Evolutionary conservation across 1,139 yeast species (phyloP).

Genomic region (Suhomyces terraborum): DNA sequence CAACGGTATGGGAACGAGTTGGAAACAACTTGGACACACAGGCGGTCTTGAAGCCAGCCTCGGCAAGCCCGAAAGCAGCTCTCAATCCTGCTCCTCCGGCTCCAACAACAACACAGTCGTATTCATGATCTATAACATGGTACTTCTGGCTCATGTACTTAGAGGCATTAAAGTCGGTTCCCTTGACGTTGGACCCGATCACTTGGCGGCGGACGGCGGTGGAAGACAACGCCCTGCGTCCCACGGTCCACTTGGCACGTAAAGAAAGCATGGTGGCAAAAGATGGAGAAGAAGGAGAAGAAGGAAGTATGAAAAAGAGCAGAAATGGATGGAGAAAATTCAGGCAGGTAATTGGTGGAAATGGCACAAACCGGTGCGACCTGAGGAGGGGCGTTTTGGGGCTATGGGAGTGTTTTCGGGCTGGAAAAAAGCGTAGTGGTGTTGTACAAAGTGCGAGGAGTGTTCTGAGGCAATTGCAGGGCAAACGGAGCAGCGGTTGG

Average conservation of each 20-base stretch:
- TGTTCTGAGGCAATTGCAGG: neutral
- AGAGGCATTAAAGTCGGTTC: conserved; percentile 45
- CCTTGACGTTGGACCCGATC: conserved; percentile 50
- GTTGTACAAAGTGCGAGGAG: neutral
- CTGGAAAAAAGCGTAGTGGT: neutral
- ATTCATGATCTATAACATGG: conserved; percentile 94
- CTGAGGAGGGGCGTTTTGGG: neutral
- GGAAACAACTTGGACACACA: conserved; percentile 97
- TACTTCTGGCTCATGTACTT: conserved; percentile 66
- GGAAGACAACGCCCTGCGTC: conserved; percentile 28
- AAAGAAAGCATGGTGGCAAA: conserved; percentile 19
- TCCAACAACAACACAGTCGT: conserved; percentile 96
- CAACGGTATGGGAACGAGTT: conserved; percentile 97
- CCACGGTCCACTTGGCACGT: conserved; percentile 16
- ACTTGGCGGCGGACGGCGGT: conserved; percentile 36
- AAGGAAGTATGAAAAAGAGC: conserved; percentile 3
- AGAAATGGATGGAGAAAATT: conserved; percentile 8
- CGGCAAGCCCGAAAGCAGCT: conserved; percentile 97
- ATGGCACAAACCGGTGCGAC: conserved; percentile 5
- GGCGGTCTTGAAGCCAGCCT: conserved; percentile 96
- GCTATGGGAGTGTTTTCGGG: neutral
- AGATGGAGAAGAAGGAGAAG: conserved; percentile 1
- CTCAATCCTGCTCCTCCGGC: conserved; percentile 99
- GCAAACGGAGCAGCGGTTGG: neutral
- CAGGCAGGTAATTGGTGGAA: conserved; percentile 9